Evolutionary conservation across 495 filamentous ascomycete species (phyloP).

Genomic region (Aspergillus steynii): DNA sequence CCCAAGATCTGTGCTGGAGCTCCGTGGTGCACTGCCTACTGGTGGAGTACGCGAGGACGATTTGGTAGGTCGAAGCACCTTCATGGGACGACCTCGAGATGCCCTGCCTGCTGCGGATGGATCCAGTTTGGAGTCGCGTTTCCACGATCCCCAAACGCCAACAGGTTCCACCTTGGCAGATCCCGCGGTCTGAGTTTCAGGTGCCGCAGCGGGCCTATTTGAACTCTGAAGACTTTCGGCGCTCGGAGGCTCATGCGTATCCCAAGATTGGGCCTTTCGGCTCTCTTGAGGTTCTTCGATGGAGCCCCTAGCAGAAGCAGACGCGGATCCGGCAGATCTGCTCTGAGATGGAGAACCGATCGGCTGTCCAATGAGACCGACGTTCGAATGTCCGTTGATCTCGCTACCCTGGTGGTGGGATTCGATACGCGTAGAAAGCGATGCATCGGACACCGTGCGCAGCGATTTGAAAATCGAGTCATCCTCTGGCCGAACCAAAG

Average conservation of each 20-base stretch:
- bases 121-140: conserved; percentile 55
- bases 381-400: conserved; percentile 21
- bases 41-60: conserved; percentile 43
- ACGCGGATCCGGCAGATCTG: conserved; percentile 23
- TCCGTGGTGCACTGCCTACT: conserved; percentile 31
- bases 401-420: conserved; percentile 6
- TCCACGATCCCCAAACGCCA: conserved; percentile 69
- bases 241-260: conserved; percentile 17
- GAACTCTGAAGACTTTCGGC: conserved; percentile 30
- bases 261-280: conserved; percentile 30
- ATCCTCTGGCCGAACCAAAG: conserved; percentile 90
- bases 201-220: conserved; percentile 18
- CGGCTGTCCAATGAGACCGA: conserved; percentile 35
- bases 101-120: conserved; percentile 43
- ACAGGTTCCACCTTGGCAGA: conserved; percentile 47
- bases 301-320: conserved; percentile 28
- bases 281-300: conserved; percentile 37
- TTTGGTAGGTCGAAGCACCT: conserved; percentile 72
- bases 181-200: conserved; percentile 30
- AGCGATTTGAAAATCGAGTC: conserved; percentile 77
- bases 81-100: conserved; percentile 65
- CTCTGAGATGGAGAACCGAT: conserved; percentile 15
- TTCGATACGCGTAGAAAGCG: conserved; percentile 13
- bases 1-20: conserved; percentile 26
- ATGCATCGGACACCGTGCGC: conserved; percentile 52